Evolutionary conservation across 2,329 filamentous ascomycete genomes (phyloP), one percentile per base, ranked within the genome.

Genomic region (Paraconiothyrium brasiliense): DNA sequence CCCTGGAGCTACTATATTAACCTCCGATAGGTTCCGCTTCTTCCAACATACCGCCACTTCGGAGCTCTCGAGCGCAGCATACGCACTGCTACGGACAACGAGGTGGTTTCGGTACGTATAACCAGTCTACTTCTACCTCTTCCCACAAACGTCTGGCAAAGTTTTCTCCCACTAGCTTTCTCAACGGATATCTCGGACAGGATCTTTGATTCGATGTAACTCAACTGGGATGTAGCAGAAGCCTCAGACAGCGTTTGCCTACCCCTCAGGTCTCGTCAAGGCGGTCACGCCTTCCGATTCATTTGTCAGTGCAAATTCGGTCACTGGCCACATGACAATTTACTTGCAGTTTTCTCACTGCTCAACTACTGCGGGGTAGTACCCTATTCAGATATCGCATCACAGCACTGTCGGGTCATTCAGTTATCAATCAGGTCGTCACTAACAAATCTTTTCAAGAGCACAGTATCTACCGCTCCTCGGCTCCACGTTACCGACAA

Each of bases 221-320:
- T 37, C 20, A 35, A 54, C 49, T 62, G 58, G 64, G 67, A 71
- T 24, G 67, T 68, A 48, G 56, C 46, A 46, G 50, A 30, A 51
- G 52, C 47, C 43, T 37, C 46, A 30, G 43, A 32, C n/a, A 32
- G 37, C 55, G 46, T 49, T 58, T 49, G 39, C 44, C 52, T 55
- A 32, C 46, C 14, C 27, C 46, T 47, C 47, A 52, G 8, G 22
- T 52, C 37, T 32, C 27, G 37, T 41, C 10, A 54, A 48, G 59
- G 59, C 63, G 60, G 68, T 70, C 61, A 62, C 58, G 48, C 58
- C 14, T 30, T 27, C 58, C n/a, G 8, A n/a, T 37, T 32, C 27
- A 48, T 32, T 58, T 32, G 50, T 30, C 27, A 32, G n/a, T 55
- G n/a, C 13, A 14, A 20, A 24, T 16, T 32, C 10, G 34, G 22